Base-by-base conservation (phyloP, 108 stramenopile species). In the Cyclotella atomus region DNA sequence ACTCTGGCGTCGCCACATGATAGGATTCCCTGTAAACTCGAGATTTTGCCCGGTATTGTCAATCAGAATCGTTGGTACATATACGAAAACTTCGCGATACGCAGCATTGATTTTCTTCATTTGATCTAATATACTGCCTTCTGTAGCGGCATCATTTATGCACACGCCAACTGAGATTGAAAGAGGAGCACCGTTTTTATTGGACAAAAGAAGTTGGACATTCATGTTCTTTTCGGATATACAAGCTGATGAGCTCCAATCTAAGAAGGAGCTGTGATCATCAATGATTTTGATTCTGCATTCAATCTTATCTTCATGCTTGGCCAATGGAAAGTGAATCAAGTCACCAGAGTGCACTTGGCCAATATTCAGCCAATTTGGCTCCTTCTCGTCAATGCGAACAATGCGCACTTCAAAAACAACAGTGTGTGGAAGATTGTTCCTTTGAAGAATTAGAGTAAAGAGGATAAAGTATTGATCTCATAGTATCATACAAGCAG, bases 61-160 rank as follows among this genome's bases (percentile, higher is more conserved):
- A 45, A 86, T 76, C 43, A 89, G 71, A 82, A 86, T 85, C 30
- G 70, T 83, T 19, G 85, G 88, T 1, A 83, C 81, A 65, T 68
- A 84, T 17, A 89, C 61, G 1, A 57, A 84, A 70, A 45, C 49
- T 70, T 36, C 84, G 36, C 23, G 66, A 75, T 9, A 64, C 72
- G n/a, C 59, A 34, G n/a, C 65, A 53, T 28, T 33, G 23, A 3
- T 44, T 14, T 64, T 25, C 9, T 64, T 9, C 27, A 38, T 43
- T 46, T 44, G 44, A 29, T 61, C 38, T 41, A 24, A 21, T 19
- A 64, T 9, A 43, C 23, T 46, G 8, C 46, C 27, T 4, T 27
- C 27, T 21, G 20, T 45, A 1, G 21, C 41, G 8, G 10, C 20
- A 10, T 15, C 21, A 49, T 50, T 65, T 46, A 21, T 30, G 59